These are phyloP conservation scores for Suillus spraguei DNA, from an alignment of 768 basidiomycete genomes.

Conservation along the genomic window DNA sequence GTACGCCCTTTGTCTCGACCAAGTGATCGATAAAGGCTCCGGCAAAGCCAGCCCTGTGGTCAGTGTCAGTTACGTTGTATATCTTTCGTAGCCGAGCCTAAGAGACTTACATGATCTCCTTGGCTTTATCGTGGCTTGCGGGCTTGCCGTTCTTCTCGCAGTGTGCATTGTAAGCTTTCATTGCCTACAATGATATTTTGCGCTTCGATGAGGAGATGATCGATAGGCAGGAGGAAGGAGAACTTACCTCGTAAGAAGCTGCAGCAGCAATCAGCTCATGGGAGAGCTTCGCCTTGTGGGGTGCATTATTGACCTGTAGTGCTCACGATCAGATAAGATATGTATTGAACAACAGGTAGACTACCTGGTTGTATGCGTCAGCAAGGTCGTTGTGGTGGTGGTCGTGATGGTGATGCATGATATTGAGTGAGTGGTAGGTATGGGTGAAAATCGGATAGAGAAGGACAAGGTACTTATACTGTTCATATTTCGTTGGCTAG, in stretches of 20 bases:
- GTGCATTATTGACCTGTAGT: slow-evolving; percentile 46
- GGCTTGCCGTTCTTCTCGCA: slow-evolving; percentile 49
- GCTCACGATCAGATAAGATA: background rate
- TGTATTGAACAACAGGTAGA: slow-evolving; percentile 5
- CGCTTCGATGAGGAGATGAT: slow-evolving; percentile 4
- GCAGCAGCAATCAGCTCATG: slow-evolving; percentile 73
- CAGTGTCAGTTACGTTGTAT: background rate
- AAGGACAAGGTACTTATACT: slow-evolving; percentile 7
- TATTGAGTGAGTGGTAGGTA: slow-evolving; percentile 9
- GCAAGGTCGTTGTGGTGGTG: slow-evolving; percentile 5
- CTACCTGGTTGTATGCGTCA: slow-evolving; percentile 24
- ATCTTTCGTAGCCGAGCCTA: background rate
- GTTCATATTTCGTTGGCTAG: background rate
- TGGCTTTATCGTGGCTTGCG: slow-evolving; percentile 52
- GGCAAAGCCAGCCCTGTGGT: slow-evolving; percentile 51
- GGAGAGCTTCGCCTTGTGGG: slow-evolving; percentile 59
- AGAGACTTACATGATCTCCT: slow-evolving; percentile 50
- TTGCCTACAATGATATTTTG: slow-evolving; percentile 45
- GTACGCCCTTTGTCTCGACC: slow-evolving; percentile 60
- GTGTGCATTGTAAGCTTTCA: slow-evolving; percentile 66
- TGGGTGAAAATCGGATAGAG: background rate
- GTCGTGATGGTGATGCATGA: slow-evolving; percentile 14
- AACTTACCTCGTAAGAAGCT: slow-evolving; percentile 59
- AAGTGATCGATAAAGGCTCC: slow-evolving; percentile 56
- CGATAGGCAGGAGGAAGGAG: background rate